Evolutionary conservation across 257 asterid species (phyloP).

Genomic region (Solanum peruvianum): DNA sequence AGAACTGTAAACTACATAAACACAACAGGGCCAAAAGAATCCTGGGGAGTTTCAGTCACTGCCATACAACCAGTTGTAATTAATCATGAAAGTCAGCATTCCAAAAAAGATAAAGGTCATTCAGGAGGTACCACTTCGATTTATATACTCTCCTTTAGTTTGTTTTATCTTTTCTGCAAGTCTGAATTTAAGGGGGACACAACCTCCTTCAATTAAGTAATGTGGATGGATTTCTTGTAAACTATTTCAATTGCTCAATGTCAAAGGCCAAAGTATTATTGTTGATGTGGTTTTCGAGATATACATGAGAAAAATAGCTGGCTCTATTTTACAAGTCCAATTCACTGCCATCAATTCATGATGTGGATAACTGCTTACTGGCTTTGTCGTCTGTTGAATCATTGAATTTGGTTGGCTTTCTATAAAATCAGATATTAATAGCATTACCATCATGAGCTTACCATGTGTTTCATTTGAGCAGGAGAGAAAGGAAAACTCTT

Average conservation of each 20-base stretch:
- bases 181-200: background rate
- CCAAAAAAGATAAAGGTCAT: slow-evolving; percentile 12
- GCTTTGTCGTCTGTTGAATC: background rate
- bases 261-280: background rate
- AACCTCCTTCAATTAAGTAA: background rate
- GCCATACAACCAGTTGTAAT: slow-evolving; percentile 7
- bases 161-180: background rate
- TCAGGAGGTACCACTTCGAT: slow-evolving; percentile 20
- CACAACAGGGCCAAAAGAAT: slow-evolving; percentile 3
- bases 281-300: background rate
- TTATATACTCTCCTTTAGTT: background rate
- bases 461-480: background rate
- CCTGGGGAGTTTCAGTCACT: slow-evolving; percentile 12
- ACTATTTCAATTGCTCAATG: background rate
- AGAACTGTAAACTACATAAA: slow-evolving; percentile 10
- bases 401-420: background rate
- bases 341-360: background rate
- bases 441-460: background rate
- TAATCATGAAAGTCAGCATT: slow-evolving; percentile 17
- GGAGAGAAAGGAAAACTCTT: background rate
- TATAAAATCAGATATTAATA: background rate
- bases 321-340: background rate
- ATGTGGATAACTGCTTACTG: background rate
- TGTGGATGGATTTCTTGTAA: background rate
- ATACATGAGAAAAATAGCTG: background rate